Percentiles rank a stretch among this genome's conserved stretches.
Conservation (phyloP, 2,329 filamentous ascomycete species). For the Leptographium lundbergii region DNA sequence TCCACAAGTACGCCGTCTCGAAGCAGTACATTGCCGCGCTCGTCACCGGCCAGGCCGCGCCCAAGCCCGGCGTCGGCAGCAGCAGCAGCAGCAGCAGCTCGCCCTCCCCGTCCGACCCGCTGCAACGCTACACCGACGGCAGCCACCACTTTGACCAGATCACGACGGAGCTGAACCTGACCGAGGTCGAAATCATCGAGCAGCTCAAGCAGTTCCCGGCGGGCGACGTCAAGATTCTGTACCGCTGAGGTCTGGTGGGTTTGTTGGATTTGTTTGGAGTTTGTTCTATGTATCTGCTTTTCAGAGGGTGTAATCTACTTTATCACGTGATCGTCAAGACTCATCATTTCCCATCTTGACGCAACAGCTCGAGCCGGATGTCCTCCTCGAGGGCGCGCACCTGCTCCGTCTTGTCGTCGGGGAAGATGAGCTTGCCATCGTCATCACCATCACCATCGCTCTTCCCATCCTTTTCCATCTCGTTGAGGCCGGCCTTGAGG, state of each 20-base stretch:
- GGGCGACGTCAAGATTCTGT: slow-evolving; percentile 41
- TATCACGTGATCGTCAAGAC: neutral
- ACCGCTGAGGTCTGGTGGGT: slow-evolving; percentile 28
- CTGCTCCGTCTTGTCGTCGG: slow-evolving; percentile 12
- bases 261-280: neutral
- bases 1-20: slow-evolving; percentile 79
- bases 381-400: slow-evolving; percentile 12
- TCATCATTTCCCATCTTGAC: neutral
- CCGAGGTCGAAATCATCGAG: slow-evolving; percentile 57
- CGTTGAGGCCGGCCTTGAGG: slow-evolving; percentile 18
- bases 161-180: slow-evolving; percentile 60
- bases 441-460: neutral
- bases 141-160: slow-evolving; percentile 72
- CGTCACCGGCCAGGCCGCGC: slow-evolving; percentile 38
- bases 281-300: neutral
- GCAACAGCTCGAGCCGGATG: slow-evolving; percentile 7
- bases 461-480: neutral
- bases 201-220: slow-evolving; percentile 46
- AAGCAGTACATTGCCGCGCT: slow-evolving; percentile 46
- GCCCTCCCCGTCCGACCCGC: slow-evolving; percentile 23
- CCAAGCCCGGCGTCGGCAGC: slow-evolving; percentile 10
- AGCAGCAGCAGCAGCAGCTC: slow-evolving; percentile 17
- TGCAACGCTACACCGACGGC: slow-evolving; percentile 62
- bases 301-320: too few relatives aligned
- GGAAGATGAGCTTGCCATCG: slow-evolving; percentile 12